phyloP scores from a whole-genome alignment of 2,329 filamentous ascomycete genomes.

The Fusarium denticulatum region DNA sequence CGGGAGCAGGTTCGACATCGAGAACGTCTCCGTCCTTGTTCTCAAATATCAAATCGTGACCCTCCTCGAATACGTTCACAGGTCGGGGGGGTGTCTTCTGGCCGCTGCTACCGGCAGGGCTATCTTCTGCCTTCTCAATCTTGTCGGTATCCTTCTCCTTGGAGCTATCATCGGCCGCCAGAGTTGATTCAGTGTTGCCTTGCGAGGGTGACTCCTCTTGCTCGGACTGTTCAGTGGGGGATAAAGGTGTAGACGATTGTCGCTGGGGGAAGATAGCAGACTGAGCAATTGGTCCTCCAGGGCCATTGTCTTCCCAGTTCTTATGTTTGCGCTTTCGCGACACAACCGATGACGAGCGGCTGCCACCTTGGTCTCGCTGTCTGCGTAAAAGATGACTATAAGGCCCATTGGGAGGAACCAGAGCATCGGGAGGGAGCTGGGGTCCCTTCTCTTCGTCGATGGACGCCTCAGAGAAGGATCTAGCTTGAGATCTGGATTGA shows the following conservation, averaged over 20 bases:
- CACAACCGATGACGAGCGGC: slow-evolving; percentile 68
- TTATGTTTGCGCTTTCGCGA: slow-evolving; percentile 72
- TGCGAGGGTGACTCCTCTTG: slow-evolving; percentile 45
- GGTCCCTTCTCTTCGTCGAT: slow-evolving; percentile 70
- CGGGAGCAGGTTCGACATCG: slow-evolving; percentile 60
- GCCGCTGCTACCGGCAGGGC: slow-evolving; percentile 20
- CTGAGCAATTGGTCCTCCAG: slow-evolving; percentile 87
- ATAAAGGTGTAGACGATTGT: slow-evolving; percentile 42
- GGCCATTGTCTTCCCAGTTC: slow-evolving; percentile 77
- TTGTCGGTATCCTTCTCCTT: slow-evolving; percentile 46
- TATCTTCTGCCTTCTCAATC: slow-evolving; percentile 38
- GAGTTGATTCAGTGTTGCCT: slow-evolving; percentile 49
- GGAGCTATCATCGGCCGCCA: slow-evolving; percentile 47
- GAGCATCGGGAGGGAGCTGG: slow-evolving; percentile 72
- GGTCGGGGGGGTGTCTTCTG: slow-evolving; percentile 42
- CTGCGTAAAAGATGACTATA: slow-evolving; percentile 75
- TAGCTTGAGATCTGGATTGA: slow-evolving; percentile 81
- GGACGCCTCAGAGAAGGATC: slow-evolving; percentile 84
- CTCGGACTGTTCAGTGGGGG: slow-evolving; percentile 37
- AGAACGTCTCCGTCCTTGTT: slow-evolving; percentile 89
- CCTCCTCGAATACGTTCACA: slow-evolving; percentile 83
- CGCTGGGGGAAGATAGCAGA: slow-evolving; percentile 84
- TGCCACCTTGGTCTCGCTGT: slow-evolving; percentile 78
- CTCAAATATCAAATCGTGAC: slow-evolving; percentile 81
- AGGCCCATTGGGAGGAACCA: slow-evolving; percentile 72